phyloP scores from a whole-genome alignment of 179 eudicot species.

The Gypsophila paniculata region DNA sequence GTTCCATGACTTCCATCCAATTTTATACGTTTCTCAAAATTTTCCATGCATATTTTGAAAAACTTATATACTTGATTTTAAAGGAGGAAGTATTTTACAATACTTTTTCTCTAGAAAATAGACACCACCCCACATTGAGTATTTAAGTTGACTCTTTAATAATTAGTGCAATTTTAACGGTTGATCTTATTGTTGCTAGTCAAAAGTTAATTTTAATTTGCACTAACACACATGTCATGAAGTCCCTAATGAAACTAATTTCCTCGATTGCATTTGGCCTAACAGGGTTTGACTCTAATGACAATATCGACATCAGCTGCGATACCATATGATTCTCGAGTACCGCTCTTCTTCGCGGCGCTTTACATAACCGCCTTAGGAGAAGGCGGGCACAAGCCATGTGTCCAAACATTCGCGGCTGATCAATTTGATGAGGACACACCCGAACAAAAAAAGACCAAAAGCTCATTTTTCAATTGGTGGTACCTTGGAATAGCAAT shows the following conservation, averaged over 20 bases:
- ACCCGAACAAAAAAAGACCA: constrained; percentile 41
- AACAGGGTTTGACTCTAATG: constrained; percentile 8
- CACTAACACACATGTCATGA: not conserved
- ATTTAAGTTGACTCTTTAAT: not conserved
- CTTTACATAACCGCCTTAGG: constrained; percentile 53
- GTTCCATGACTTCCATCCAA: too few species aligned
- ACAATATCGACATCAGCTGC: constrained; percentile 27
- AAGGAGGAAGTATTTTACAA: too few species aligned
- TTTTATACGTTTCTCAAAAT: too few species aligned
- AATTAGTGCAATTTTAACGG: not conserved
- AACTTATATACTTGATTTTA: too few species aligned
- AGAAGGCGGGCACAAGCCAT: constrained; percentile 71
- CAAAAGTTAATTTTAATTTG: not conserved
- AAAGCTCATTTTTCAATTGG: constrained; percentile 81
- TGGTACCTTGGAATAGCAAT: constrained; percentile 65
- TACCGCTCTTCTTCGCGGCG: constrained; percentile 37
- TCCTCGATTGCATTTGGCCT: not conserved
- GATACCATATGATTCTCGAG: constrained; percentile 23
- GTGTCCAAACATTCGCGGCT: constrained; percentile 72
- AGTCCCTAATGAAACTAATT: not conserved
- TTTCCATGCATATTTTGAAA: too few species aligned
- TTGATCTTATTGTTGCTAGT: not conserved
- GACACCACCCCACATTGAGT: not conserved
- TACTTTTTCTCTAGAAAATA: not conserved
- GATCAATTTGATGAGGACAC: constrained; percentile 64